phyloP scores from a whole-genome alignment of 2,329 filamentous ascomycete species.

The Botrytis fabae region DNA sequence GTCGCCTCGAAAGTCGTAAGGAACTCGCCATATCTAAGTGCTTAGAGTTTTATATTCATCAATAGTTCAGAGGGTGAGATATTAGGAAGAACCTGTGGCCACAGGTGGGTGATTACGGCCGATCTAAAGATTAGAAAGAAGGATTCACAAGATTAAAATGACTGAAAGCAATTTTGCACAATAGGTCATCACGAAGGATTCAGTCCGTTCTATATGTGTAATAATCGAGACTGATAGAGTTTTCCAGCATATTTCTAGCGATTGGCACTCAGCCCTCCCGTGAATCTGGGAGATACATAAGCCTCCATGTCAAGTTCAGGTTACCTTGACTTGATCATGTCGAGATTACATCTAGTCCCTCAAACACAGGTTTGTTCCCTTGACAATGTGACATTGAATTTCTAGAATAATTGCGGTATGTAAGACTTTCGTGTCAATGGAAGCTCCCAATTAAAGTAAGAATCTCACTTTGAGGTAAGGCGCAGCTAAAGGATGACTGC shows the following conservation, averaged over 20 bases:
- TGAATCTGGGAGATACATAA: slow-evolving; percentile 7
- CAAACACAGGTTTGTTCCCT: slow-evolving; percentile 16
- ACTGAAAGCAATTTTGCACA: slow-evolving; percentile 13
- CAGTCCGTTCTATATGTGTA: slow-evolving; percentile 17
- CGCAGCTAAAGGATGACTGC: slow-evolving; percentile 25
- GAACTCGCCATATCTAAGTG: slow-evolving; percentile 19
- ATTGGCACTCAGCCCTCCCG: slow-evolving; percentile 19
- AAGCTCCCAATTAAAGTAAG: slow-evolving; percentile 19
- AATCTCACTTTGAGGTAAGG: slow-evolving; percentile 15
- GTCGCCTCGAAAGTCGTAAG: slow-evolving; percentile 4
- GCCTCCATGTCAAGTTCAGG: slow-evolving; percentile 13
- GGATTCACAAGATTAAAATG: slow-evolving; percentile 18
- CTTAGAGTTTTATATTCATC: slow-evolving; percentile 7
- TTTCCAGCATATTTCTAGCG: slow-evolving; percentile 14
- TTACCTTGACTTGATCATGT: slow-evolving; percentile 19
- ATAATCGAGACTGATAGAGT: not conserved
- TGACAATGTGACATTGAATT: slow-evolving; percentile 8
- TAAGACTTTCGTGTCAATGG: slow-evolving; percentile 17
- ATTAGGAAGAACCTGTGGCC: slow-evolving; percentile 9
- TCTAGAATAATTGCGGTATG: slow-evolving; percentile 6
- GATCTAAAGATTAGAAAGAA: slow-evolving; percentile 15
- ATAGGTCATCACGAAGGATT: slow-evolving; percentile 17
- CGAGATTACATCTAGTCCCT: slow-evolving; percentile 10
- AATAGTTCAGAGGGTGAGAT: not conserved
- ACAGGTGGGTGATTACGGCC: slow-evolving; percentile 6